Conservation (phyloP, 169 alveolate genomes). For the Plasmodium ovale region DNA sequence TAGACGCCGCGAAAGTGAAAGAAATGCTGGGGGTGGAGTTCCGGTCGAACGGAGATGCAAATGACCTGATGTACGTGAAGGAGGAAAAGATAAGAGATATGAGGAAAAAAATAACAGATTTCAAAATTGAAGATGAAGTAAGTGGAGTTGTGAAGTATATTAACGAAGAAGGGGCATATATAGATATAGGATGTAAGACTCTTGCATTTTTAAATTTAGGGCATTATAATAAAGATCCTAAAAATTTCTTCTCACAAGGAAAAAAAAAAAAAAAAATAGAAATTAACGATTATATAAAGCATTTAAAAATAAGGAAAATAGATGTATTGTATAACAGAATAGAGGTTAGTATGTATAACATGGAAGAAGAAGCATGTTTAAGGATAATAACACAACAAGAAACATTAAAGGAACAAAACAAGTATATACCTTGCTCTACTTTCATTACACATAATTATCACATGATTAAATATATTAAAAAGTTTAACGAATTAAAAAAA, state of each 20-base stretch:
- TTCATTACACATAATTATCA: constrained; percentile 44
- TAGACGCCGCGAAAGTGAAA: background rate
- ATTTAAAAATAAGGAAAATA: constrained; percentile 50
- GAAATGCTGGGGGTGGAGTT: constrained; percentile 30
- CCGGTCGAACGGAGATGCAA: constrained; percentile 9
- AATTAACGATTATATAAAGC: constrained; percentile 35
- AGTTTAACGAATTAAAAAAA: constrained; percentile 46
- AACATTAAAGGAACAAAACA: constrained; percentile 53
- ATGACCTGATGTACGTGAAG: constrained; percentile 60
- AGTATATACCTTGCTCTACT: constrained; percentile 59
- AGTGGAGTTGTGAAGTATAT: constrained; percentile 26
- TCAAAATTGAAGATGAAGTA: constrained; percentile 55
- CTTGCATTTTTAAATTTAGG: constrained; percentile 66
- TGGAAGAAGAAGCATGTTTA: constrained; percentile 65
- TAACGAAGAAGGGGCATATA: constrained; percentile 71
- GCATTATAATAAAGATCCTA: constrained; percentile 68
- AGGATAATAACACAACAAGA: constrained; percentile 60
- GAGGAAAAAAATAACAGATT: constrained; percentile 45
- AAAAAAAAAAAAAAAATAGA: constrained; percentile 34
- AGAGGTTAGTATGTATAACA: constrained; percentile 29
- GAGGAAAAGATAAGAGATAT: constrained; percentile 19
- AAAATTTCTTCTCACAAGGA: background rate
- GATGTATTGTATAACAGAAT: constrained; percentile 46
- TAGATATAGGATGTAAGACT: constrained; percentile 74
- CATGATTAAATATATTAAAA: constrained; percentile 55